Percentiles rank a stretch among this genome's conserved stretches.
Evolutionary conservation across 345 rosid species (phyloP).

Genomic region (Eucalyptus fibrosa): DNA sequence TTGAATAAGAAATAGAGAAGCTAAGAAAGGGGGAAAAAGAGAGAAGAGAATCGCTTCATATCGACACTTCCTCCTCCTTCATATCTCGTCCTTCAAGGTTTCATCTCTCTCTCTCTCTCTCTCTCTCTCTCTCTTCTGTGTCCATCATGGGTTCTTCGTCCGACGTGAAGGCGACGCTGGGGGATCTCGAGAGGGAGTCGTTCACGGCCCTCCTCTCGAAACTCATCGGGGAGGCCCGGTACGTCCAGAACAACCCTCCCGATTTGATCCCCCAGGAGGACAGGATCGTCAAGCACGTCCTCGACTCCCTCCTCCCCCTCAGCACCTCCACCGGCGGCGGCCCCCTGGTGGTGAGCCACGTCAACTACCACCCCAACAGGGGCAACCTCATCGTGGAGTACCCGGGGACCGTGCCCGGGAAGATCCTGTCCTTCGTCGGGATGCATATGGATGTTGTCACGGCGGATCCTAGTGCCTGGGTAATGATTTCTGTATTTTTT

Average conservation of each 20-base stretch:
- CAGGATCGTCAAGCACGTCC: constrained; percentile 64
- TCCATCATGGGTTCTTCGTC: not conserved
- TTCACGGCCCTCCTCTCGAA: constrained; percentile 58
- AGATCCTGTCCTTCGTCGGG: constrained; percentile 90
- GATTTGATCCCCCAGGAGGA: constrained; percentile 89
- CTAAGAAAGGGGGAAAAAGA: not conserved
- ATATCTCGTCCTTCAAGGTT: not conserved
- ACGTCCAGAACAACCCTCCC: constrained; percentile 91
- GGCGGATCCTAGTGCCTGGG: constrained; percentile 92
- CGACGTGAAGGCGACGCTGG: constrained; percentile 26
- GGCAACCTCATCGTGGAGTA: constrained; percentile 96
- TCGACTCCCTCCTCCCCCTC: constrained; percentile 64
- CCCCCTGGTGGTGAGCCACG: constrained; percentile 65
- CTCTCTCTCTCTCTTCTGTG: not conserved
- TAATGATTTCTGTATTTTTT: not conserved
- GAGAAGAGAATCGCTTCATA: not conserved
- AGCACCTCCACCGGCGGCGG: constrained; percentile 84
- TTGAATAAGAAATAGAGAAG: not conserved
- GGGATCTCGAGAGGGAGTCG: constrained; percentile 46
- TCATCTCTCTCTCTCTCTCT: not conserved
- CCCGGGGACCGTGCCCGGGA: constrained; percentile 84
- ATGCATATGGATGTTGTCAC: constrained; percentile 99
- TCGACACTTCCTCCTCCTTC: not conserved
- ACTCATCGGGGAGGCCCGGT: constrained; percentile 71
- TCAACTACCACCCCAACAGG: constrained; percentile 54